phyloP scores from a whole-genome alignment of 2,329 filamentous ascomycete species.

The Mycosphaerella sp. region DNA sequence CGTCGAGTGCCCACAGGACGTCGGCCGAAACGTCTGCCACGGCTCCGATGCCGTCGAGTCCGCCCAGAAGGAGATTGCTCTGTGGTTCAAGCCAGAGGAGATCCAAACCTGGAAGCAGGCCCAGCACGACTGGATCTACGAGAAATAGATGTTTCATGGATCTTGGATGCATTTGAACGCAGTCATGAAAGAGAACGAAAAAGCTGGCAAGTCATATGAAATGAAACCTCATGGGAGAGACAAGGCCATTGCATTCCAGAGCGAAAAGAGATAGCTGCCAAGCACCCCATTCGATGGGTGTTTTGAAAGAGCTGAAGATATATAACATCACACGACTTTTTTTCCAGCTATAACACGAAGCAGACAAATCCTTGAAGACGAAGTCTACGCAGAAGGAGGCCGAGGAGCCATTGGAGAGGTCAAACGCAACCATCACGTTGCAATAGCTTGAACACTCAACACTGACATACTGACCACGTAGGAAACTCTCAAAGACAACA shows the following conservation, averaged over 20 bases:
- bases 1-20: conserved; percentile 49
- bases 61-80: conserved; percentile 98
- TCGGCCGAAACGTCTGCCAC: conserved; percentile 99
- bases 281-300: neutral
- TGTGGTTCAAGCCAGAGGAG: conserved; percentile 94
- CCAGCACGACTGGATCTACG: conserved; percentile 93
- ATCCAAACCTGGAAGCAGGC: conserved; percentile 76
- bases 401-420: too few relatives aligned
- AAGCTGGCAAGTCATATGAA: neutral
- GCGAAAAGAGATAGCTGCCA: neutral
- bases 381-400: too few relatives aligned
- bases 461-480: too few relatives aligned
- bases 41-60: conserved; percentile 98
- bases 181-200: conserved; percentile 3
- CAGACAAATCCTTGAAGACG: too few relatives aligned
- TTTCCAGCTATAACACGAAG: too few relatives aligned
- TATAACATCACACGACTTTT: neutral
- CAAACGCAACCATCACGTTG: too few relatives aligned
- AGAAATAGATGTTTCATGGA: conserved; percentile 54
- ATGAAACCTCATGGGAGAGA: neutral
- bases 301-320: neutral
- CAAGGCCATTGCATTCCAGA: neutral
- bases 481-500: too few relatives aligned
- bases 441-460: too few relatives aligned
- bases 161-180: neutral